phyloP scores from a whole-genome alignment of 2,329 filamentous ascomycete genomes.

The Nemania abortiva region DNA sequence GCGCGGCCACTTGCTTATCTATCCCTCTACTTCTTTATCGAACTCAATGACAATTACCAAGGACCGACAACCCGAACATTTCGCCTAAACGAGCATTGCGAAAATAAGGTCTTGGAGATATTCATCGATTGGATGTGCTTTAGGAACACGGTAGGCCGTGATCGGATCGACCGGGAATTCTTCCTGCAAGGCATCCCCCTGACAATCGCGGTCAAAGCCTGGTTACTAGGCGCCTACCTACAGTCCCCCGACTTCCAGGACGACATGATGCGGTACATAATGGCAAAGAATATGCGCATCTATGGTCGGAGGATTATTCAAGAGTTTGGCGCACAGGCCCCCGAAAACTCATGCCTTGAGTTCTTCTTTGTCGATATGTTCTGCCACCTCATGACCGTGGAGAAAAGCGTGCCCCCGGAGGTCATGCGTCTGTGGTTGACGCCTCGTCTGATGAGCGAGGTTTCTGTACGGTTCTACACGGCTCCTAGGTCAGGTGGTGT shows the following conservation, averaged over 20 bases:
- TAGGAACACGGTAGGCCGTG: neutral
- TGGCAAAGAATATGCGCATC: neutral
- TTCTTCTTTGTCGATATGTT: neutral
- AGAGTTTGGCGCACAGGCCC: neutral
- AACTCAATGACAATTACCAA: neutral
- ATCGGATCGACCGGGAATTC: neutral
- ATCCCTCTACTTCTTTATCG: neutral
- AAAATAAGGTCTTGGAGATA: neutral
- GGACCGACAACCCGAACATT: neutral
- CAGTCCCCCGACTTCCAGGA: neutral
- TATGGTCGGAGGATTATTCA: neutral
- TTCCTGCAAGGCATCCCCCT: neutral
- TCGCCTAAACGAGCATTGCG: neutral
- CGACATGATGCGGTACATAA: neutral
- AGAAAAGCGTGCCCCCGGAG: neutral
- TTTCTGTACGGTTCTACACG: no score
- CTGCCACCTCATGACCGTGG: neutral
- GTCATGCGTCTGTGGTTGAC: neutral
- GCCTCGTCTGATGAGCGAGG: no score
- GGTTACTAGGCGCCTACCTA: conserved; percentile 2
- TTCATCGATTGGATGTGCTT: neutral
- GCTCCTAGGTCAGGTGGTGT: no score
- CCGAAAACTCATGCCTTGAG: neutral
- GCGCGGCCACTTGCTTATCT: conserved; percentile 9
- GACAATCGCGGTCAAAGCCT: neutral